These are phyloP conservation scores for Brassica nigra DNA, from an alignment of 345 rosid species.

Conservation along the genomic window DNA sequence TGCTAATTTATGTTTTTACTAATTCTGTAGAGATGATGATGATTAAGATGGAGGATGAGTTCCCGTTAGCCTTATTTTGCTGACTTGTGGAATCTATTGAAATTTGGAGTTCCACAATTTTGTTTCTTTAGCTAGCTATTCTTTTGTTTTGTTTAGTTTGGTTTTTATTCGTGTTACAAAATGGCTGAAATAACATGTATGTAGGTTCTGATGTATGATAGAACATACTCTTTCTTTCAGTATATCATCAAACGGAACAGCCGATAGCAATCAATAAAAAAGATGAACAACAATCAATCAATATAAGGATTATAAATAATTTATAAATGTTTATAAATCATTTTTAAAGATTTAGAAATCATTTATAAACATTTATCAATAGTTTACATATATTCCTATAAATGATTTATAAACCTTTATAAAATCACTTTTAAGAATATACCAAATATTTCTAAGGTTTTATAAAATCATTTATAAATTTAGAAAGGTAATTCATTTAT, in stretches of 20 bases:
- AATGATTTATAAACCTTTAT: too few relatives aligned
- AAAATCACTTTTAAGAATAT: too few relatives aligned
- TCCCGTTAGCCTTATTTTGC: neutral
- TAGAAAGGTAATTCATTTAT: too few relatives aligned
- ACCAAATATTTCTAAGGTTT: too few relatives aligned
- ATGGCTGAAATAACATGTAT: constrained; percentile 13
- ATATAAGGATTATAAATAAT: too few relatives aligned
- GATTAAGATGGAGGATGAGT: neutral
- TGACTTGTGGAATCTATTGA: constrained; percentile 23
- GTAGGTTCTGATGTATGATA: constrained; percentile 12
- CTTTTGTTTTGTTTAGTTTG: neutral
- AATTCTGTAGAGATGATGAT: constrained; percentile 22
- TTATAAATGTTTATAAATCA: too few relatives aligned
- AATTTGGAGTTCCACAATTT: neutral
- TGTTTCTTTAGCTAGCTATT: constrained; percentile 3
- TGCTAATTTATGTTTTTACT: neutral
- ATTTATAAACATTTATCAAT: too few relatives aligned
- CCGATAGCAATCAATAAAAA: neutral
- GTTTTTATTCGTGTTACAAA: neutral
- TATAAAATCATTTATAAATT: too few relatives aligned
- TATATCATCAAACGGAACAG: neutral
- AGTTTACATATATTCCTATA: too few relatives aligned
- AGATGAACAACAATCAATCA: neutral
- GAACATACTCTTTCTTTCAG: neutral
- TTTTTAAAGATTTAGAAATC: too few relatives aligned